Base-by-base conservation (phyloP, 208 protist genomes). In the Crithidia brevicula region DNA sequence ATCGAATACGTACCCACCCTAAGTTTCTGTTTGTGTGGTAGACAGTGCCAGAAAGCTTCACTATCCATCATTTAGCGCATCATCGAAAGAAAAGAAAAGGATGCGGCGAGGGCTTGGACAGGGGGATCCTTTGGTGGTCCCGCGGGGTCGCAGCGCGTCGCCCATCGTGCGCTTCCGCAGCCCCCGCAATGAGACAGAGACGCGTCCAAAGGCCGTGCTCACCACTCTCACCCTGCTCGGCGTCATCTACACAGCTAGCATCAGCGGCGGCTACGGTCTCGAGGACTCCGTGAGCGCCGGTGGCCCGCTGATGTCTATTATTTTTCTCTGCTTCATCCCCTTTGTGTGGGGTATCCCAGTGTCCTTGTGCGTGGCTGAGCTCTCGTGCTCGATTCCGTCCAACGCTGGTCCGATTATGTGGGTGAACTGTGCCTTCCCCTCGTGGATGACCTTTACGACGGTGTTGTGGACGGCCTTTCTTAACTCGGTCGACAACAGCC, bases 321-420 rank as follows among this genome's bases (percentile, higher is more conserved):
- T 91, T 20, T 94, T 92, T 78, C 72, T 96, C 23, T 88, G 72
- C 68, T n/a, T 89, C 11, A 93, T 96, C 71, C 91, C 91, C 3
- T 91, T 93, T 65, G 72, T 91, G 28, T 96, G 91, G 91, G 91
- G 91, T 30, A 85, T 96, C 49, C 91, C 91, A 3, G 86, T 94
- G 1, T 93, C 91, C 4, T 61, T 95, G 23, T 96, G 92, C 59
- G 92, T 96, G 7, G 92, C 92, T 28, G 89, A 96, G 77, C 77
- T 96, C 2, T 83, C 89, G 22, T 94, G 88, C 61, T 77, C 89
- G 5, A 93, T 96, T 53, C 89, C 89, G 31, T 94, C 88, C 27
- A 96, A 96, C 61, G 92, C 92, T 15, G 92, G 92, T 9, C 87
- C 89, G 30, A 92, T 92, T 49, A 96, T 96, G 92, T 96, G 92